Evolutionary conservation across 1,284 basidiomycete genomes (phyloP).

Genomic region (Inonotus obliquus): DNA sequence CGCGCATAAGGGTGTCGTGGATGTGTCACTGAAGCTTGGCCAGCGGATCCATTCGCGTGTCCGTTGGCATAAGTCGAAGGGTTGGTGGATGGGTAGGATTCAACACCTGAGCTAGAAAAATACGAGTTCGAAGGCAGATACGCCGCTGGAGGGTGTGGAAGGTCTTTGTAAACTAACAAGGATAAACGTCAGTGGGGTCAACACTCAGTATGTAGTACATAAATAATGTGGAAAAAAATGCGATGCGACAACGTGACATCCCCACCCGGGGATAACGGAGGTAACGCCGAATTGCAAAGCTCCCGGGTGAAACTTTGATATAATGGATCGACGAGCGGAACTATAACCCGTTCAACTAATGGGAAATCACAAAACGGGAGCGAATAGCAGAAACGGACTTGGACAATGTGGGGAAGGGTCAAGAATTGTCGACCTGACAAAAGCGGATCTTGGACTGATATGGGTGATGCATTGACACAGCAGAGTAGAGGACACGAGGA

Average conservation of each 20-base stretch:
- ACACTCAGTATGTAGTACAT: not conserved
- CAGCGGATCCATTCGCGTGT: not conserved
- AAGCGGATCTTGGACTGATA: not conserved
- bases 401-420: not conserved
- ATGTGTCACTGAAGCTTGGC: not conserved
- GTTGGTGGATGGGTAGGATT: not conserved
- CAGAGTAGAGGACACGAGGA: not conserved
- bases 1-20: not conserved
- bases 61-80: slow-evolving; percentile 13
- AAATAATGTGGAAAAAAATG: not conserved
- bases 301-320: too few relatives aligned
- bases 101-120: not conserved
- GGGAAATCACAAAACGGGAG: too few relatives aligned
- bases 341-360: not conserved
- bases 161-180: slow-evolving; percentile 53
- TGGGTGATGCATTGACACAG: not conserved
- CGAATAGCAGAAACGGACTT: too few relatives aligned
- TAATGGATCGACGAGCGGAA: not conserved
- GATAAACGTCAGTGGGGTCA: not conserved
- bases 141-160: slow-evolving; percentile 59
- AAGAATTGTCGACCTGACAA: not conserved
- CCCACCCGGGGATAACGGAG: too few relatives aligned
- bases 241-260: too few relatives aligned
- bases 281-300: too few relatives aligned
- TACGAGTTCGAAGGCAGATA: slow-evolving; percentile 35